These are phyloP conservation scores for Neoarthrinium moseri DNA, from an alignment of 2,329 filamentous ascomycete genomes.

Conservation along the genomic window DNA sequence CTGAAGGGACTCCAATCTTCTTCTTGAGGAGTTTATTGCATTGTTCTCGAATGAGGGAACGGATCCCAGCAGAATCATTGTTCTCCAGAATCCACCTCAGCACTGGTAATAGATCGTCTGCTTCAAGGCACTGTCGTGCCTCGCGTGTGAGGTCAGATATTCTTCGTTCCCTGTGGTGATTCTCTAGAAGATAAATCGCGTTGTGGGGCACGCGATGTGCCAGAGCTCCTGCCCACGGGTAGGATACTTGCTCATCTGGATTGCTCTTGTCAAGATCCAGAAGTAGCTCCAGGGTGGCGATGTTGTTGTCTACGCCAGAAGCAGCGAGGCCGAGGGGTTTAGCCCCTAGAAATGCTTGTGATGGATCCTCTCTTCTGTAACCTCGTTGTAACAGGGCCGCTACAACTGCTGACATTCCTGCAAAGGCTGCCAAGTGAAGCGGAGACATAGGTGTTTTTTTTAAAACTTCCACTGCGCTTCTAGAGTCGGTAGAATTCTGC, in stretches of 20 bases:
- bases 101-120: not conserved
- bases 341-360: not conserved
- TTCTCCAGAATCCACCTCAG: not conserved
- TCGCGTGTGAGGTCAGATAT: not conserved
- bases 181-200: not conserved
- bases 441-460: not conserved
- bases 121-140: not conserved
- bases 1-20: not conserved
- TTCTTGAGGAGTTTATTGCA: not conserved
- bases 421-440: slow-evolving; percentile 3
- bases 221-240: not conserved
- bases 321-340: slow-evolving; percentile 1
- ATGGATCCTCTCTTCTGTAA: not conserved
- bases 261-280: not conserved
- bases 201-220: not conserved
- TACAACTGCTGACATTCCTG: slow-evolving; percentile 2
- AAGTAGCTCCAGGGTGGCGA: not conserved
- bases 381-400: slow-evolving; percentile 1
- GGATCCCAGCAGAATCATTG: not conserved
- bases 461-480: not conserved
- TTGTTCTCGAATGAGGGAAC: not conserved
- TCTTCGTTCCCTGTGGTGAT: not conserved
- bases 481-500: not conserved
- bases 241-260: not conserved
- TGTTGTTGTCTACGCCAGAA: not conserved